These are phyloP conservation scores for Fusarium anthophilum DNA, from an alignment of 2,329 filamentous ascomycete genomes.

Conservation along the genomic window DNA sequence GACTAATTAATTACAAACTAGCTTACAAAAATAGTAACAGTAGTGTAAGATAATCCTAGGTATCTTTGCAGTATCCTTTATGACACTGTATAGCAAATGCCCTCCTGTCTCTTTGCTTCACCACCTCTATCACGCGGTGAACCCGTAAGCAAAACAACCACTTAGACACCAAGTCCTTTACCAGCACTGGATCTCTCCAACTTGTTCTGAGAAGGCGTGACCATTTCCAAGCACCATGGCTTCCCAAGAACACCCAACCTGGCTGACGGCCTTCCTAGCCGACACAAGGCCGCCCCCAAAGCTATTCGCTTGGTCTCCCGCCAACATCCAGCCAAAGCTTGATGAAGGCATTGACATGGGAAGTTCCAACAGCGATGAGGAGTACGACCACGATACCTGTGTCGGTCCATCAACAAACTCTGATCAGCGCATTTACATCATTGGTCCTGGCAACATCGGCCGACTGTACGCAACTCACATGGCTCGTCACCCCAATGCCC, in stretches of 20 bases:
- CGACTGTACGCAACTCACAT: conserved; percentile 6
- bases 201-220: background rate
- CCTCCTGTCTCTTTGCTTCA: too few species aligned
- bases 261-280: background rate
- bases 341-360: background rate
- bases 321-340: background rate
- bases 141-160: background rate
- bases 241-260: background rate
- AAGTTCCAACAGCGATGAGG: background rate
- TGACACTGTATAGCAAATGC: too few species aligned
- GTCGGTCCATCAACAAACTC: background rate
- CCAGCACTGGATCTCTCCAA: too few species aligned
- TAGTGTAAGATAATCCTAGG: too few species aligned
- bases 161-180: background rate
- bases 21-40: too few species aligned
- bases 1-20: fast-evolving
- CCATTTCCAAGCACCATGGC: background rate
- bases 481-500: background rate
- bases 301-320: conserved; percentile 3
- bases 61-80: too few species aligned
- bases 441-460: conserved; percentile 10
- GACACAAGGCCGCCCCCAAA: background rate
- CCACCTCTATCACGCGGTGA: background rate
- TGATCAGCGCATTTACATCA: background rate
- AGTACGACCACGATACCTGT: too few species aligned